These are phyloP conservation scores for Neurospora sp. DNA, from an alignment of 495 filamentous ascomycete species.

Conservation along the genomic window DNA sequence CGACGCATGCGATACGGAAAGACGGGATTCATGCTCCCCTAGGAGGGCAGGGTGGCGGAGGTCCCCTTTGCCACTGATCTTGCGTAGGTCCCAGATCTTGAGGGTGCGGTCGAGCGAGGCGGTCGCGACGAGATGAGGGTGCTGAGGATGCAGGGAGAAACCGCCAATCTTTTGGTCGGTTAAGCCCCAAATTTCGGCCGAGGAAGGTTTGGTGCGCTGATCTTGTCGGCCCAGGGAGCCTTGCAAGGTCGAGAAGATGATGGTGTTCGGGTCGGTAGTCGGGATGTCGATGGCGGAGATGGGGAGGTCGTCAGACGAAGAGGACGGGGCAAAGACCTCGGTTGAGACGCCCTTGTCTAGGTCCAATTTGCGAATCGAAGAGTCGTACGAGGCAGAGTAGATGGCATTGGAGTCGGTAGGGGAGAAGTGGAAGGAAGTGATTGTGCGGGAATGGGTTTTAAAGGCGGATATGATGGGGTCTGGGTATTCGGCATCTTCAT, in stretches of 20 bases:
- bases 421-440: constrained; percentile 70
- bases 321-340: constrained; percentile 67
- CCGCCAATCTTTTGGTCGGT: constrained; percentile 94
- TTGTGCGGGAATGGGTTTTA: constrained; percentile 84
- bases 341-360: constrained; percentile 65
- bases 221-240: constrained; percentile 74
- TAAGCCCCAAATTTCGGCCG: constrained; percentile 61
- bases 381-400: constrained; percentile 89
- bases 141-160: constrained; percentile 68
- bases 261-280: constrained; percentile 52
- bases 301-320: constrained; percentile 58
- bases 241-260: constrained; percentile 82
- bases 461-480: constrained; percentile 75
- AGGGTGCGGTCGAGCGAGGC: constrained; percentile 83
- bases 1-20: constrained; percentile 84
- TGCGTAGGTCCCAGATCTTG: constrained; percentile 87
- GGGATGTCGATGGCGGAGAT: constrained; percentile 77
- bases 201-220: constrained; percentile 44
- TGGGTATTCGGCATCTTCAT: constrained; percentile 38
- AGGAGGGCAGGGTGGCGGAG: constrained; percentile 50
- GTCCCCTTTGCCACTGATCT: constrained; percentile 50
- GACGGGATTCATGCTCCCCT: constrained; percentile 67
- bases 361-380: constrained; percentile 80
- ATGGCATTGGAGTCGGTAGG: constrained; percentile 60
- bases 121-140: constrained; percentile 77